A percentile compares a stretch with the other conserved stretches of the same genome.
These are phyloP conservation scores for Colletotrichum gloeosporioides DNA, from an alignment of 2,329 filamentous ascomycete species.

Conservation along the genomic window DNA sequence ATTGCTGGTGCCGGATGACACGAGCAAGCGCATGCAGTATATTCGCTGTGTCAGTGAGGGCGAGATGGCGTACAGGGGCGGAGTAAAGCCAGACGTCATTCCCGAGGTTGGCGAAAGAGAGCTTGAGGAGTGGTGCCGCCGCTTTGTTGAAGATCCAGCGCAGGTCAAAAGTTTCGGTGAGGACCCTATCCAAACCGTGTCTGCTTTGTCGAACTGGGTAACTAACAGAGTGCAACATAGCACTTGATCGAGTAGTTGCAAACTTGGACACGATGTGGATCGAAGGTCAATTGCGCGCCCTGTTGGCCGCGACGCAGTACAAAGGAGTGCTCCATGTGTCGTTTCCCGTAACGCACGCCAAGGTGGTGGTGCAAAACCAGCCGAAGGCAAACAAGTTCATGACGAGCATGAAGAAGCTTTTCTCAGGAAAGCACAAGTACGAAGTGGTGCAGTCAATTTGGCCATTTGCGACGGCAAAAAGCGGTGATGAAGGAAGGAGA, in stretches of 20 bases:
- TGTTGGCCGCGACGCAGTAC: conserved; percentile 56
- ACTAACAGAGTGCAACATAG: neutral
- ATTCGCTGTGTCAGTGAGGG: conserved; percentile 53
- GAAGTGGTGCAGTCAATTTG: conserved; percentile 62
- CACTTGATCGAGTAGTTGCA: conserved; percentile 55
- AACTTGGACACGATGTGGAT: conserved; percentile 62
- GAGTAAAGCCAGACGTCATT: conserved; percentile 43
- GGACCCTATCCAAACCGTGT: neutral
- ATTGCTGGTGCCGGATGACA: conserved; percentile 54
- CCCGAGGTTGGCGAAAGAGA: conserved; percentile 49
- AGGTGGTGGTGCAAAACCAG: conserved; percentile 54
- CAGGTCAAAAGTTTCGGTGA: conserved; percentile 50
- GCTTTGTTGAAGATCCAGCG: conserved; percentile 50
- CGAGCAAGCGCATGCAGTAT: conserved; percentile 54
- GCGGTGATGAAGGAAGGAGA: conserved; percentile 46
- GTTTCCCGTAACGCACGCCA: conserved; percentile 55
- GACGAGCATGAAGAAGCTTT: conserved; percentile 55
- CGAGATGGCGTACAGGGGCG: conserved; percentile 57
- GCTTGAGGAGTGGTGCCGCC: conserved; percentile 55
- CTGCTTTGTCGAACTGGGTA: neutral
- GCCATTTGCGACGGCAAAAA: conserved; percentile 59
- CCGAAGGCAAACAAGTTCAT: conserved; percentile 61
- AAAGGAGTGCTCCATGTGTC: conserved; percentile 53
- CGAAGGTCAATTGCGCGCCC: conserved; percentile 57
- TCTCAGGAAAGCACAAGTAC: conserved; percentile 58